These are phyloP conservation scores for Amanita subjunquillea DNA, from an alignment of 768 basidiomycete species.

Conservation along the genomic window DNA sequence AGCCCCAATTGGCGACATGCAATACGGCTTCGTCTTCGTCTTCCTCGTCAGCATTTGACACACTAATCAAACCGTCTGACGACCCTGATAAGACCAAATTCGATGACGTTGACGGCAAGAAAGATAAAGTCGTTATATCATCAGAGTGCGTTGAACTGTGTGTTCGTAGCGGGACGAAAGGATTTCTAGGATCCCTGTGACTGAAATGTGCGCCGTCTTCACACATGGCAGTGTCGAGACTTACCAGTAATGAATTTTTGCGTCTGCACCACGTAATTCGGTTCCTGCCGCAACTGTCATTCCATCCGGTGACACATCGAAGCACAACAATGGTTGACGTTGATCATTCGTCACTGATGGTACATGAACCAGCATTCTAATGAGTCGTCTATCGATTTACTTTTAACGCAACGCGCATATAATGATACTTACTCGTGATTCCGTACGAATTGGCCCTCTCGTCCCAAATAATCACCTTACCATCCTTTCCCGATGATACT, in stretches of 20 bases:
- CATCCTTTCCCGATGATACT: slow-evolving; percentile 63
- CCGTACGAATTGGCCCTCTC: slow-evolving; percentile 40
- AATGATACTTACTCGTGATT: slow-evolving; percentile 46
- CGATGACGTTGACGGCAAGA: slow-evolving; percentile 18
- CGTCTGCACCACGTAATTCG: slow-evolving; percentile 72
- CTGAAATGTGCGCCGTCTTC: neutral
- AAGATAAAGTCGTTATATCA: slow-evolving; percentile 76
- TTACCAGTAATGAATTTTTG: slow-evolving; percentile 78
- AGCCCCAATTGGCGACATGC: slow-evolving; percentile 80
- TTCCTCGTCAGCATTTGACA: slow-evolving; percentile 58
- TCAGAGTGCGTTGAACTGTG: slow-evolving; percentile 89
- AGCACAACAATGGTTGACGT: slow-evolving; percentile 43
- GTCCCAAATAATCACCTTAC: slow-evolving; percentile 69
- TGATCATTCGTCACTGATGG: slow-evolving; percentile 35
- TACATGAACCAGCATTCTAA: neutral
- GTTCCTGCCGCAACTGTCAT: slow-evolving; percentile 74
- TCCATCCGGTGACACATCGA: slow-evolving; percentile 63
- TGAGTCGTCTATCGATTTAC: neutral
- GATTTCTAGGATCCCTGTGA: slow-evolving; percentile 76
- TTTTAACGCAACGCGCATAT: neutral
- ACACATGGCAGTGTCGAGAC: neutral
- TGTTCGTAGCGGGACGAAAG: slow-evolving; percentile 55
- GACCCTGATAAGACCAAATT: slow-evolving; percentile 68
- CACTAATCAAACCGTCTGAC: slow-evolving; percentile 73
- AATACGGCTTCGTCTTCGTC: slow-evolving; percentile 85